These are phyloP conservation scores for Aspergillus uvarum DNA, from an alignment of 2,329 filamentous ascomycete species.

Conservation along the genomic window DNA sequence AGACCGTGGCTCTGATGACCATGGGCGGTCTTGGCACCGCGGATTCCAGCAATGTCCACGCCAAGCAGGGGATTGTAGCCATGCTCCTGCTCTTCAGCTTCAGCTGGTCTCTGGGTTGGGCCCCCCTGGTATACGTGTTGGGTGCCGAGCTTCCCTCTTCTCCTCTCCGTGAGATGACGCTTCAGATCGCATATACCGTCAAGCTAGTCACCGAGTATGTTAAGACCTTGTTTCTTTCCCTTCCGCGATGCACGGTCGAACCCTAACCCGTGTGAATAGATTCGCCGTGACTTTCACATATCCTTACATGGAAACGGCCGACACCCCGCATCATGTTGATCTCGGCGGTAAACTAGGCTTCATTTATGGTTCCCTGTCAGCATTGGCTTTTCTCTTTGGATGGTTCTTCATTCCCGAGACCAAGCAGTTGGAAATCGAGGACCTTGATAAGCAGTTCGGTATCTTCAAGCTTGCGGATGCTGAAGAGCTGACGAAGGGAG, in stretches of 20 bases:
- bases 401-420: slow-evolving; percentile 2
- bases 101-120: slow-evolving; percentile 1
- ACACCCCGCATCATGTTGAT: background rate
- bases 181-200: background rate
- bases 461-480: background rate
- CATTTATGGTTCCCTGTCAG: background rate
- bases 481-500: background rate
- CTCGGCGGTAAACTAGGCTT: background rate
- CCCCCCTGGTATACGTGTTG: background rate
- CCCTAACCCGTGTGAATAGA: background rate
- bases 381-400: background rate
- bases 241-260: background rate
- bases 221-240: background rate
- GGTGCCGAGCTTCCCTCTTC: slow-evolving; percentile 1
- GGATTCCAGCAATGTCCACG: background rate
- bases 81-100: slow-evolving; percentile 3
- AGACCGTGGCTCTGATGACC: background rate
- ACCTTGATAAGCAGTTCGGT: background rate
- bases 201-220: slow-evolving; percentile 1
- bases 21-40: slow-evolving; percentile 1
- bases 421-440: background rate
- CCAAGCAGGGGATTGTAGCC: slow-evolving; percentile 1
- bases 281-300: slow-evolving; percentile 1
- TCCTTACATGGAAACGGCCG: slow-evolving; percentile 1
- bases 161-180: background rate